Base-by-base conservation (phyloP, 176 grass and related monocot species). In the Secale cereale region DNA sequence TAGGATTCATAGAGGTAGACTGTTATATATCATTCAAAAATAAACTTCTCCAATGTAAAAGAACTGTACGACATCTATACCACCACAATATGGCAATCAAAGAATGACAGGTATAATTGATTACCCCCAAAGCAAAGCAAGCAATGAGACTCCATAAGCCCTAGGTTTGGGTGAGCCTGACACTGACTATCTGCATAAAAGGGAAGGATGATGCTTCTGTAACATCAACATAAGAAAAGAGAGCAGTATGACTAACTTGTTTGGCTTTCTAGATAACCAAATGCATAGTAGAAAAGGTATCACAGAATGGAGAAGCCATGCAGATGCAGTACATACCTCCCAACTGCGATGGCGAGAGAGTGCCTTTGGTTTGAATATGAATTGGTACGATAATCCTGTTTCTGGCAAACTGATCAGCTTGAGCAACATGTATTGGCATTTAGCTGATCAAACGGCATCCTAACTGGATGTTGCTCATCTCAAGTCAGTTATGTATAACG, bases 101-200 rank as follows among this genome's bases (percentile, higher is more conserved):
- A 56, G 7, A 45, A 9, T 67, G 46, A 19, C 62, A 69, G 7
- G 43, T 64, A 29, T 63, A 48, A 48, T 74, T 48, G 43, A 54
- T 65, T 74, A 26, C 10, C 31, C 23, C 41, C 11, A 48, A 78
- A 35, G 15, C 27, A 69, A 81, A 56, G 66, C 33, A 82, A 66
- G 23, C 74, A 68, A 54, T 67, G 60, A 29, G 67, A 41, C 36
- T 86, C 77, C 41, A 36, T 31, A 43, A 81, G 52, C 75, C 63
- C 32, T n/a, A 39, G 74, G 52, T 27, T n/a, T 82, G 14, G 64
- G 65, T 36, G 46, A 72, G 52, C 69, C 54, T 61, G 54, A 71
- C 15, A 82, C n/a, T 82, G 48, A 56, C 45, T 54, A 70, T 78
- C 64, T 78, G 65, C 74, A 52, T 70, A 36, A 32, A 67, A 52